Evolutionary conservation across 805 yeast species (phyloP), one percentile per base, ranked within the genome.

Genomic region (Candida argentea): DNA sequence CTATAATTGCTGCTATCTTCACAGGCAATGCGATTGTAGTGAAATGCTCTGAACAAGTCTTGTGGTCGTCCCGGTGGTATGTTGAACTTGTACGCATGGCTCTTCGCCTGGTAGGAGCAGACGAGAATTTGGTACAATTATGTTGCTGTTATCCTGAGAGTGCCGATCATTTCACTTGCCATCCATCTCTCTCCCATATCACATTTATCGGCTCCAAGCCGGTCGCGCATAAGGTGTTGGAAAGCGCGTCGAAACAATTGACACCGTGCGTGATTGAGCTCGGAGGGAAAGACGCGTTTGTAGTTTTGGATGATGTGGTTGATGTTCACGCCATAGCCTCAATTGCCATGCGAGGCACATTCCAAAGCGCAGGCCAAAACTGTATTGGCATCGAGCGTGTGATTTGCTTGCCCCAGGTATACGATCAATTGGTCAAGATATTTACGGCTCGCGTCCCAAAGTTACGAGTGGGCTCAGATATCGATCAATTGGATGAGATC

Each of bases 341-440:
- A 10, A 75, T 86, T 15, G 68, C 91, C 22, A 69, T 91, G 79
- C 69, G 99, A 46, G 99, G 98, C 20, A 79, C 95, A 1, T 91
- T 89, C 61, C 99, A 91, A 57, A 81, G 94, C 30, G 82, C 95
- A 0, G 99, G 99, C 8, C 99, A 91, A 57, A 91, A 91, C 50
- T 91, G 99, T 59, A 91, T 91, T 45, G 97, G 99, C 21, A 82
- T 91, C 30, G 99, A 91, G 57, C 68, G 98, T 33, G 93, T 91
- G 5, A 78, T 91, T 37, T 85, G 87, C 20, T 65, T 84, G 25
- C 81, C 80, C 4, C 60, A 61, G 23, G 71, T 74, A 16, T 87
- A 91, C 54, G 77, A 73, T 14, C 44, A 55, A 24, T 55, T 91
- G 23, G 76, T 78, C 2, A 55, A 57, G 0, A 68, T 73, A 6